Base-by-base conservation (phyloP, 257 asterid species). In the Scutellaria minor region DNA sequence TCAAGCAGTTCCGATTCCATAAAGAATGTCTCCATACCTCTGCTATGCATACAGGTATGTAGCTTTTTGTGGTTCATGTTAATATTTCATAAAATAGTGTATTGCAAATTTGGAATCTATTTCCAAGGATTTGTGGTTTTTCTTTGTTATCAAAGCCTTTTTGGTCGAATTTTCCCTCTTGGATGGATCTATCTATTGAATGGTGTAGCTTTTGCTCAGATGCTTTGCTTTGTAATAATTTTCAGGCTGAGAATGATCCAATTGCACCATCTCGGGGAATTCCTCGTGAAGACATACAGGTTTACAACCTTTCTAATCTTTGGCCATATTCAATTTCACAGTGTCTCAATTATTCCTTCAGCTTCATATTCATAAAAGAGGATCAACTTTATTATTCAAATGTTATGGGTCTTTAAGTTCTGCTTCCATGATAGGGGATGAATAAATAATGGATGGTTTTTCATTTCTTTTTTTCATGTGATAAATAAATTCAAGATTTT, bases 181-280 rank as follows among this genome's bases (percentile, higher is more conserved):
- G 50, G 37, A 67, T 66, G 24, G 2, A 46, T 53, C 8, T 35
- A 54, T 54, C 42, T 61, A 6, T 35, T n/a, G 47, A 10, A 62
- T 55, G 39, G 5, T 55, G 40, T 9, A 44, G 68, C 39, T 46
- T 66, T 54, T 41, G 56, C 62, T 31, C 50, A 15, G 37, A 51
- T 44, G 67, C 48, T 60, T 15, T 71, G 20, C 44, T 37, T 53
- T 73, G 46, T 57, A 74, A 63, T 84, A 44, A 63, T 52, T 77
- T 79, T 79, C 93, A 91, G 99, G 99, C 99, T 67, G 96, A 84
- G 77, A 94, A 94, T 77, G 97, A 94, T 79, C 97, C 99, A 63
- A 91, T 94, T 77, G 99, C 99, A 72, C 99, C 97, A 54, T 81
- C 91, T 59, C 86, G 97, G 57, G 99, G 95, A 71, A 88, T 94